These are phyloP conservation scores for Grigorovia humatica DNA, from an alignment of 805 yeast genomes.

Conservation along the genomic window DNA sequence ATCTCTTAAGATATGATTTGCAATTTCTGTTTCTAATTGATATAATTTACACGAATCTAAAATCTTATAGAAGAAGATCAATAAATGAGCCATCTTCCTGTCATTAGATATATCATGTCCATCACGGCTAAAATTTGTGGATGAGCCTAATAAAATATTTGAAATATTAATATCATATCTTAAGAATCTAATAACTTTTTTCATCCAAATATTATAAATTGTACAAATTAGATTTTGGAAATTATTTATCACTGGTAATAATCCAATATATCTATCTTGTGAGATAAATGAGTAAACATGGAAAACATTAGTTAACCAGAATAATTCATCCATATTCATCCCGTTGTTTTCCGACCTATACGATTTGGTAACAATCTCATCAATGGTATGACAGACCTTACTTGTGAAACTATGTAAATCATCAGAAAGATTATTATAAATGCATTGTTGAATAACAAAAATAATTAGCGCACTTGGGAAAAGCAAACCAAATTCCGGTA, in stretches of 20 bases:
- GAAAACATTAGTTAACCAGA: conserved; percentile 3
- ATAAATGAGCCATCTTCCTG: conserved; percentile 86
- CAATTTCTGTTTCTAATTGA: conserved; percentile 57
- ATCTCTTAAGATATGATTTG: not conserved
- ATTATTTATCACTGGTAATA: not conserved
- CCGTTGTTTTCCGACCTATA: not conserved
- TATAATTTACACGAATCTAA: conserved; percentile 84
- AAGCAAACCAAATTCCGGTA: conserved; percentile 35
- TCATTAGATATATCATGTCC: conserved; percentile 22
- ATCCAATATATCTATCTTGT: not conserved
- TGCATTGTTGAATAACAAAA: not conserved
- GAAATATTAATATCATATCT: conserved; percentile 5
- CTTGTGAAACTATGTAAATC: conserved; percentile 79
- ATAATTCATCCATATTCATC: conserved; percentile 1
- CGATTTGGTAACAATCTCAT: conserved; percentile 55
- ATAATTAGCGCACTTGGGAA: conserved; percentile 1
- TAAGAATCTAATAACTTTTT: conserved; percentile 2
- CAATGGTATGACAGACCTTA: conserved; percentile 74
- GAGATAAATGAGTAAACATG: not conserved
- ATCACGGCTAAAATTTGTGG: not conserved
- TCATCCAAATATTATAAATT: conserved; percentile 7
- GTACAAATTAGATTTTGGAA: not conserved
- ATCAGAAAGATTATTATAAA: not conserved
- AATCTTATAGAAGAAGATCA: conserved; percentile 77
- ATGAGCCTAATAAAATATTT: conserved; percentile 5